Evolutionary conservation across 306 rosid genomes (phyloP).

Genomic region (Malus sylvestris): DNA sequence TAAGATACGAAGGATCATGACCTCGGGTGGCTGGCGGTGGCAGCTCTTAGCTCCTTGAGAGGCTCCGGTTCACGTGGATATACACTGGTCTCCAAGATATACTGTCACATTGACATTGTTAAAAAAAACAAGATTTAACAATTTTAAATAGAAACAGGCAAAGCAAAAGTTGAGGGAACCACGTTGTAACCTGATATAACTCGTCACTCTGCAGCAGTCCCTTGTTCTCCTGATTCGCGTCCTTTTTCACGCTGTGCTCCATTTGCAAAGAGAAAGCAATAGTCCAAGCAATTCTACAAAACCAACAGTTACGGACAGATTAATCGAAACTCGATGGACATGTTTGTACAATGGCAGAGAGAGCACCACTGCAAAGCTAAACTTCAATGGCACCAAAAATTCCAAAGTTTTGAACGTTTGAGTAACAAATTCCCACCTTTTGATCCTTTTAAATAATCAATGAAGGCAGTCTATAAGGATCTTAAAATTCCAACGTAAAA

Average conservation of each 20-base stretch:
- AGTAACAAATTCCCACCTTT: not conserved
- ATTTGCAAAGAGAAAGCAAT: slow-evolving; percentile 10
- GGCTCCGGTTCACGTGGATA: slow-evolving; percentile 51
- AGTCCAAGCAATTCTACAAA: not conserved
- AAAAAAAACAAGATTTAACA: not conserved
- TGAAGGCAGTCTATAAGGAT: not conserved
- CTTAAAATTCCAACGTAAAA: too few relatives aligned
- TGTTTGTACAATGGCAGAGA: not conserved
- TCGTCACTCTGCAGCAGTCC: slow-evolving; percentile 35
- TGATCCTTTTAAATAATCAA: not conserved
- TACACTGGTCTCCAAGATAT: slow-evolving; percentile 54
- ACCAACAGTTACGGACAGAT: not conserved
- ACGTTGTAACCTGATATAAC: slow-evolving; percentile 10
- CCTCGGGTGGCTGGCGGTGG: slow-evolving; percentile 10
- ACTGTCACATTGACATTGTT: slow-evolving; percentile 22
- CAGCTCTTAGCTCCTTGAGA: slow-evolving; percentile 48
- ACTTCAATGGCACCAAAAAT: not conserved
- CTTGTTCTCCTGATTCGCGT: not conserved
- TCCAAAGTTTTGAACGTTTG: not conserved
- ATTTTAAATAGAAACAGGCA: too few relatives aligned
- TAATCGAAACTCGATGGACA: not conserved
- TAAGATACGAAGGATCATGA: not conserved
- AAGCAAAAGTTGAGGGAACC: not conserved
- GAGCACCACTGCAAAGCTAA: not conserved
- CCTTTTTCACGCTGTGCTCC: slow-evolving; percentile 3